Base-by-base conservation (phyloP, 805 yeast species). In the Cyberlindnera suaveolens region DNA sequence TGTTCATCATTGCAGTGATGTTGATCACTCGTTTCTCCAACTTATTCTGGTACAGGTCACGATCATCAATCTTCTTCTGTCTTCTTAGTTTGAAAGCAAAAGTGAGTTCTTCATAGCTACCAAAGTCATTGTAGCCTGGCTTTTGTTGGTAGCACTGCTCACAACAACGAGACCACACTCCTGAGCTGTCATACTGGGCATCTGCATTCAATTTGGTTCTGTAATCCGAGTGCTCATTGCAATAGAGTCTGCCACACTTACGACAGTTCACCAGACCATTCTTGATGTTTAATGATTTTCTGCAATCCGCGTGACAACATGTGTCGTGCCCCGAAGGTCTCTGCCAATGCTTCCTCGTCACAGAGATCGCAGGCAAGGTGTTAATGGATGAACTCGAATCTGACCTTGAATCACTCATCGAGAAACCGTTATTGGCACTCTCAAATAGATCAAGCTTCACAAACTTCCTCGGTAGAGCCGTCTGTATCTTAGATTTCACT, bases 91-190 rank as follows among this genome's bases (percentile, higher is more conserved):
- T 45, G 56, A 80, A 87, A 1, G 44, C 46, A 1, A 31, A 37
- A 0, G 84, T 76, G 31, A 68, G 54, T 51, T 83, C 88, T 4
- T 55, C 48, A 5, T 48, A 38, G 1, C 51, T n/a, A 0, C 84
- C 87, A 34, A 52, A 57, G 45, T 71, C 73, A 6, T 58, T 55
- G 52, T 77, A 71, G 3, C 81, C 84, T 3, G 82, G 80, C 44
- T 79, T 77, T 0, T 53, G 47, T 17, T 56, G 51, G 56, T 72
- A 85, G 57, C 97, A 89, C 0, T 49, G 50, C 34, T 69, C 65
- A 59, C 97, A 89, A 49, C 86, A 82, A 29, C 82, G 66, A 41
- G 78, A 66, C 91, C 90, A 83, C n/a, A 68, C 60, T 0, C 93
- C 91, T 0, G 47, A 42, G 0, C 75, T 66, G 44, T 73, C 76